These are phyloP conservation scores for Boletus vinaceobasis DNA, from an alignment of 768 basidiomycete genomes.

Conservation along the genomic window DNA sequence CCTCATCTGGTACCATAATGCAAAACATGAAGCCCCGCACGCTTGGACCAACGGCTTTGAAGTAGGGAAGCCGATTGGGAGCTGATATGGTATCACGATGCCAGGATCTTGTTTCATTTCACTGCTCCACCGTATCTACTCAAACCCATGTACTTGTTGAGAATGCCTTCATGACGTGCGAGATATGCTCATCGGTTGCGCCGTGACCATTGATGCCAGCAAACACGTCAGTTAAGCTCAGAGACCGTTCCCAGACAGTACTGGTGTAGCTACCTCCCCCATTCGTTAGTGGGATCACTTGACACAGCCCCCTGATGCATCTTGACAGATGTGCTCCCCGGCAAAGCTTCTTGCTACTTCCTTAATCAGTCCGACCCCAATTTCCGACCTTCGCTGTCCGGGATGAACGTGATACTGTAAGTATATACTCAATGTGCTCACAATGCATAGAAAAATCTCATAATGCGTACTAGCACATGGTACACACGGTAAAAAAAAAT, in stretches of 20 bases:
- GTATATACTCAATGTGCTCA: not conserved
- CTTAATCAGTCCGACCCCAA: conserved; percentile 25
- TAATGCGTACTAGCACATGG: not conserved
- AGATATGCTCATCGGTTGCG: conserved; percentile 2
- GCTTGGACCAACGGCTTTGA: conserved; percentile 91
- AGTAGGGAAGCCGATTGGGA: conserved; percentile 82
- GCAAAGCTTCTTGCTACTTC: conserved; percentile 16
- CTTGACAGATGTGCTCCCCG: conserved; percentile 13
- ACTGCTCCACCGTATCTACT: conserved; percentile 9
- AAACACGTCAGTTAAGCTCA: conserved; percentile 2
- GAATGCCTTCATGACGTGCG: conserved; percentile 14
- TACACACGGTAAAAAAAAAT: not conserved
- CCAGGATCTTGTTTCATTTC: conserved; percentile 19
- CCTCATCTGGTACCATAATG: conserved; percentile 52
- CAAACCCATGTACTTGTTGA: conserved; percentile 22
- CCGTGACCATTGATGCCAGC: conserved; percentile 9
- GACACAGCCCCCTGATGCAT: conserved; percentile 14
- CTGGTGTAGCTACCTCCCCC: too few relatives aligned
- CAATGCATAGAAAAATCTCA: not conserved
- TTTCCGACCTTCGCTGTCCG: not conserved
- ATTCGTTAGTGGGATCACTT: not conserved
- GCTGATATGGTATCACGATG: conserved; percentile 55
- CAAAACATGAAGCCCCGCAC: conserved; percentile 97
- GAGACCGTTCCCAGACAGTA: conserved; percentile 6
- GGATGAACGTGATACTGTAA: not conserved